Evolutionary conservation across 2,329 filamentous ascomycete species (phyloP).

Genomic region (Fusarium oxysporum): DNA sequence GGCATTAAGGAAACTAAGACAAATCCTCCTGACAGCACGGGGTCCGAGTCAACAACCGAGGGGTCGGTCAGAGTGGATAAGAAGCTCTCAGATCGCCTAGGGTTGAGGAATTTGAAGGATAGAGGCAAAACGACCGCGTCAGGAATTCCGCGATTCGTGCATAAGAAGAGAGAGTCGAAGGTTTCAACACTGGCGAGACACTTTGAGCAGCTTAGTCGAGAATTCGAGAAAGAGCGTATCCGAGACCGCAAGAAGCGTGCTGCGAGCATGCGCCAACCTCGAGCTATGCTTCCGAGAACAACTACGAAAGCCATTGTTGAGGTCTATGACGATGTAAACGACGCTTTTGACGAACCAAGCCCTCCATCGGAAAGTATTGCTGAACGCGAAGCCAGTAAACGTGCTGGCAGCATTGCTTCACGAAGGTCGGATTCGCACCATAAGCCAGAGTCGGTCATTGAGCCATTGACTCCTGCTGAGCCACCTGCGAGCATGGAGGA

Average conservation of each 20-base stretch:
- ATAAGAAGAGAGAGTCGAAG: constrained; percentile 78
- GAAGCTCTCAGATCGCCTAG: constrained; percentile 79
- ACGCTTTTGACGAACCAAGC: constrained; percentile 86
- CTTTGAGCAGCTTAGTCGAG: constrained; percentile 95
- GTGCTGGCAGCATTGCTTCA: constrained; percentile 39
- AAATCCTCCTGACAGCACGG: constrained; percentile 40
- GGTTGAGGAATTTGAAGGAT: constrained; percentile 72
- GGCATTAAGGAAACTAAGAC: constrained; percentile 51
- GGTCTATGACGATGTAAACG: constrained; percentile 92
- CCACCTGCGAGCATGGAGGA: constrained; percentile 39
- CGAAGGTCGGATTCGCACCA: constrained; percentile 46
- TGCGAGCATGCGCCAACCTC: constrained; percentile 77
- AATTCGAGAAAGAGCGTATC: constrained; percentile 94
- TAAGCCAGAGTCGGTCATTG: constrained; percentile 29
- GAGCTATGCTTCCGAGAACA: constrained; percentile 85
- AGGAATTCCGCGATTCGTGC: constrained; percentile 88
- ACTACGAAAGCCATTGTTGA: constrained; percentile 97
- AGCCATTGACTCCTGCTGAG: constrained; percentile 44
- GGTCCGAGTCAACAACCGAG: constrained; percentile 48
- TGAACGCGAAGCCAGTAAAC: constrained; percentile 50
- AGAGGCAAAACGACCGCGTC: constrained; percentile 71
- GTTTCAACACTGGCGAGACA: constrained; percentile 94
- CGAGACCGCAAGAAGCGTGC: constrained; percentile 85
- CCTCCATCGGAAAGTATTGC: constrained; percentile 58
- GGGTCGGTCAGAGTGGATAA: constrained; percentile 71